Evolutionary conservation across 2,329 filamentous ascomycete species (phyloP).

Genomic region (Herpotrichia juniperi): DNA sequence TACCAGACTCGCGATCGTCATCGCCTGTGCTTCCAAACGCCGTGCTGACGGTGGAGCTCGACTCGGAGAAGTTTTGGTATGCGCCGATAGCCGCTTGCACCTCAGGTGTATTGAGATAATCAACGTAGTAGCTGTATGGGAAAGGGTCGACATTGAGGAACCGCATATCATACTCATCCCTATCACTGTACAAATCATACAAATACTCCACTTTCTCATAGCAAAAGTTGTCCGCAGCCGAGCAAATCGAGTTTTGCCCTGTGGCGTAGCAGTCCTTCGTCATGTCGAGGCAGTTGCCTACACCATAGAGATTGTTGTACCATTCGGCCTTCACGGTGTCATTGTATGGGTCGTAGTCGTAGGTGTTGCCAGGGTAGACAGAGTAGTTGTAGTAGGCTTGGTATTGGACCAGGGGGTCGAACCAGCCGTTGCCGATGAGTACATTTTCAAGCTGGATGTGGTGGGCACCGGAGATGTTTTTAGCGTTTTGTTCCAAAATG

Average conservation of each 20-base stretch:
- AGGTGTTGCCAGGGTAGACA: conserved; percentile 62
- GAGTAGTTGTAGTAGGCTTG: conserved; percentile 65
- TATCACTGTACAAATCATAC: conserved; percentile 57
- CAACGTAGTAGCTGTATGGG: conserved; percentile 60
- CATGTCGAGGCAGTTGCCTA: conserved; percentile 65
- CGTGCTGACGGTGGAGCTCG: conserved; percentile 50
- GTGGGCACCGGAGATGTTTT: conserved; percentile 51
- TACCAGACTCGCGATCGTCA: conserved; percentile 53
- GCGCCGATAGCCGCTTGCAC: conserved; percentile 66
- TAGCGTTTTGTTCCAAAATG: conserved; percentile 55
- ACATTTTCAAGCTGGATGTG: conserved; percentile 58
- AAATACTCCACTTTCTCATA: conserved; percentile 58
- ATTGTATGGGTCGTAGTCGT: conserved; percentile 61
- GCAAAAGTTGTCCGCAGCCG: conserved; percentile 63
- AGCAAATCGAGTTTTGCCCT: conserved; percentile 59
- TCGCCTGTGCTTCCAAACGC: conserved; percentile 59
- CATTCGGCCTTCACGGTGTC: conserved; percentile 56
- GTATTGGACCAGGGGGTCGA: conserved; percentile 62
- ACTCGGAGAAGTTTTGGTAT: conserved; percentile 62
- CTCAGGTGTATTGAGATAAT: conserved; percentile 63
- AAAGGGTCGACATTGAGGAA: conserved; percentile 63
- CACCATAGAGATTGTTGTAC: conserved; percentile 66
- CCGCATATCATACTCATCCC: conserved; percentile 67
- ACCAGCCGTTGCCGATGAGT: conserved; percentile 66
- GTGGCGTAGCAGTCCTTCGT: conserved; percentile 61